Percentiles rank a stretch among this genome's conserved stretches.
Evolutionary conservation across 2,329 filamentous ascomycete species (phyloP).

Genomic region (Sarocladium kiliense): DNA sequence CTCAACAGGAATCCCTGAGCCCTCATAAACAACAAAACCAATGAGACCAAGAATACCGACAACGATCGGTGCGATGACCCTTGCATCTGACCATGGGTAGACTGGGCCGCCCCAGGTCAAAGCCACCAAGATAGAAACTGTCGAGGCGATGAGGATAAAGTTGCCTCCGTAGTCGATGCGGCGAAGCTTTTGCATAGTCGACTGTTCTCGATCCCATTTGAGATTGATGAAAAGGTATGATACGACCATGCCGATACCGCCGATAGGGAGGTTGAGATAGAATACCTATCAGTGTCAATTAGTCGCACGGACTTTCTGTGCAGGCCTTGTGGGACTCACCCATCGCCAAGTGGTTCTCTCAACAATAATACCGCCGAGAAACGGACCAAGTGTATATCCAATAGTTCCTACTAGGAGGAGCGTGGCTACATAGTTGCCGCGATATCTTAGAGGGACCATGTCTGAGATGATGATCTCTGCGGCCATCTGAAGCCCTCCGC

Average conservation of each 20-base stretch:
- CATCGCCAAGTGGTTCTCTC: constrained; percentile 6
- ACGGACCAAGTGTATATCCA: constrained; percentile 22
- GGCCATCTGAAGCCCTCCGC: constrained; percentile 24
- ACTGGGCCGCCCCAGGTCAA: constrained; percentile 13
- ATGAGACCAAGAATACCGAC: constrained; percentile 28
- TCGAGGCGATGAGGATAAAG: constrained; percentile 28
- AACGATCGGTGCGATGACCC: constrained; percentile 25
- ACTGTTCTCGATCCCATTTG: constrained; percentile 12
- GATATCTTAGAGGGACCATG: constrained; percentile 41
- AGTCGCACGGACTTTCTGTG: too few species aligned
- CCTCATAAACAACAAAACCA: constrained; percentile 23
- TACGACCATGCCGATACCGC: constrained; percentile 16
- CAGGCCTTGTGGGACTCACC: neutral
- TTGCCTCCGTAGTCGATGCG: constrained; percentile 35
- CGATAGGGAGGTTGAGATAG: constrained; percentile 30
- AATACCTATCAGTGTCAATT: constrained; percentile 29
- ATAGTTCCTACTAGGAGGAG: constrained; percentile 28
- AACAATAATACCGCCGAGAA: constrained; percentile 10
- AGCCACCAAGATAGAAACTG: constrained; percentile 16
- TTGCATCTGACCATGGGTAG: constrained; percentile 10
- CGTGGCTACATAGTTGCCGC: constrained; percentile 35
- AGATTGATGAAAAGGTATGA: constrained; percentile 17
- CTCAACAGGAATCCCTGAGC: constrained; percentile 15
- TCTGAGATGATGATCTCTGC: constrained; percentile 33
- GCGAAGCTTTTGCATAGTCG: constrained; percentile 12